Base-by-base conservation (phyloP, 2,329 filamentous ascomycete genomes). In the Fusarium sp. region DNA sequence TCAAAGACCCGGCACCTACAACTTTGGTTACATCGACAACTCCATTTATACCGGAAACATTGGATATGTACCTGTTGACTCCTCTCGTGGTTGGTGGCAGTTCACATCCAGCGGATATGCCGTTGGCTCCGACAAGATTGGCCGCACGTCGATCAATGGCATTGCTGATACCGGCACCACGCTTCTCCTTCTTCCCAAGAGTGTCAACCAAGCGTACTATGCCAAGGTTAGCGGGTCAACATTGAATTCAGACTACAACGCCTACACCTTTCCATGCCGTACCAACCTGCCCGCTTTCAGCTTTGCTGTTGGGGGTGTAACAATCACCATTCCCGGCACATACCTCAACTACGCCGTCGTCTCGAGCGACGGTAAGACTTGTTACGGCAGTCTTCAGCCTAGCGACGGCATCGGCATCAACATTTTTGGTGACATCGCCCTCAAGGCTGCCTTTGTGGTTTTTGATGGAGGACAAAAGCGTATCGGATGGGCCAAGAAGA, bases 11-110 rank as follows among this genome's bases (percentile, higher is more conserved):
- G 93, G 93, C 54, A 87, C 88, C 34, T 95, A 94, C 83, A 91
- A 94, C 79, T 95, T 95, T 77, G 93, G 93, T 69, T 87, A 82
- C 75, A 91, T 95, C 77, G 92, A 95, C 79, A 79, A 77, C 2
- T 83, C 83, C 65, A 90, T 93, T 76, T 93, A 92, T 80, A 85
- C 81, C 2, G 93, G 93, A 37, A 77, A 86, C 5, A 87, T 95
- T 76, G 82, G 86, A 24, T 94, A 91, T 79, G 85, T 91, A 22
- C 84, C 87, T 11, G 86, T 94, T 70, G 89, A 93, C 79, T 86
- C 73, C 75, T 85, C 83, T 57, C 79, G 89, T 9, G 92, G 92
- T 11, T 93, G 88, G 84, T 94, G 92, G 92, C 82, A 84, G 47
- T 92, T 93, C 84, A 82, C 68, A 5, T 65, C 77, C 5, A 45